phyloP scores from a whole-genome alignment of 306 rosid genomes.

The Cyclanthera cordifolia region DNA sequence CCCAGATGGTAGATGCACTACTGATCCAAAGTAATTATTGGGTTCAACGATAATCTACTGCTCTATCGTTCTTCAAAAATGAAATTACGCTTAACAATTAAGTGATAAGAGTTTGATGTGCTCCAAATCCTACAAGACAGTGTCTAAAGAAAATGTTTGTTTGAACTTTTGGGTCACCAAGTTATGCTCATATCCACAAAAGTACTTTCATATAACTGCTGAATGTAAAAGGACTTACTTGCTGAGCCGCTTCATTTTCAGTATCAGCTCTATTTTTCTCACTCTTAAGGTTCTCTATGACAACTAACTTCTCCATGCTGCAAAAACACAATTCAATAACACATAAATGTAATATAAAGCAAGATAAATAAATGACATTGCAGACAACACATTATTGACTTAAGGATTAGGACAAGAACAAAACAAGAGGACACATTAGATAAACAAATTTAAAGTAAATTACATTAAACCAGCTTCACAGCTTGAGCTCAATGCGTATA shows the following conservation, averaged over 20 bases:
- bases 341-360: background rate
- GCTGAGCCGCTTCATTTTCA: constrained; percentile 23
- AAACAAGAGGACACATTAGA: background rate
- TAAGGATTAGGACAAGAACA: background rate
- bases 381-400: background rate
- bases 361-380: background rate
- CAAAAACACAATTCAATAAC: constrained; percentile 12
- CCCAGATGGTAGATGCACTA: background rate
- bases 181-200: background rate
- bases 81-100: background rate
- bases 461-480: background rate
- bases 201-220: background rate
- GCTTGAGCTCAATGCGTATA: background rate
- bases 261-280: constrained; percentile 14
- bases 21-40: background rate
- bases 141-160: constrained; percentile 14
- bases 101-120: background rate
- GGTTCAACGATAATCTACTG: background rate
- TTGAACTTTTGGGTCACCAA: background rate
- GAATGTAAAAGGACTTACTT: constrained; percentile 27
- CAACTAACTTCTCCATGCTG: constrained; percentile 28
- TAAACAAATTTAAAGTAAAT: background rate
- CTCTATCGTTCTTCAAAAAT: constrained; percentile 9
- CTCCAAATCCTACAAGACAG: constrained; percentile 14
- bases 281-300: constrained; percentile 21